A percentile compares a stretch with the other conserved stretches of the same genome.
Conservation (phyloP, 1,139 yeast species). For the Zygosaccharomyces pseudobailii region DNA sequence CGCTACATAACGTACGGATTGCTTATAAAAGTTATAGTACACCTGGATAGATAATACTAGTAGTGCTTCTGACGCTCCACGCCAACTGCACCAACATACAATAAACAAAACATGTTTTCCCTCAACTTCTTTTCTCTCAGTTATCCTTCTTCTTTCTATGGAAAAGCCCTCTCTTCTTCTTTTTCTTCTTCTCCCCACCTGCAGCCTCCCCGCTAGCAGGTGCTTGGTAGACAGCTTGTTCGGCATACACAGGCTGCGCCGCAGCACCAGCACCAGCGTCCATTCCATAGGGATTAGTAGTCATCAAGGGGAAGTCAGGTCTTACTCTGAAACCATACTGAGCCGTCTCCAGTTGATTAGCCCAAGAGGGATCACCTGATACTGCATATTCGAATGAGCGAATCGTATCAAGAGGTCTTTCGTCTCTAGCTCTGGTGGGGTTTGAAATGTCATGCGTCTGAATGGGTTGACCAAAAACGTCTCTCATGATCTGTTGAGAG, state of each 20-base stretch:
- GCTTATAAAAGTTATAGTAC: not conserved
- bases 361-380: slow-evolving; percentile 74
- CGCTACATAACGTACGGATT: not conserved
- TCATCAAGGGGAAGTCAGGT: slow-evolving; percentile 46
- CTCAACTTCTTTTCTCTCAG: not conserved
- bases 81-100: not conserved
- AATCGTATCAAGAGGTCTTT: slow-evolving; percentile 93
- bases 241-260: slow-evolving; percentile 35
- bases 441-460: slow-evolving; percentile 76
- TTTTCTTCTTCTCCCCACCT: slow-evolving; percentile 44
- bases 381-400: slow-evolving; percentile 88
- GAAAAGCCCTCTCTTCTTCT: slow-evolving; percentile 70
- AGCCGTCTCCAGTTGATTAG: slow-evolving; percentile 74
- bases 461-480: slow-evolving; percentile 80
- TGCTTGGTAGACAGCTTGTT: slow-evolving; percentile 65
- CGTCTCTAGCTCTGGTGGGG: slow-evolving; percentile 88
- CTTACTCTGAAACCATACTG: slow-evolving; percentile 75
- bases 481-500: slow-evolving; percentile 45
- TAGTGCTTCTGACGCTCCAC: slow-evolving; percentile 1
- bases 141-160: slow-evolving; percentile 55
- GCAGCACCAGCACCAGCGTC: slow-evolving; percentile 19
- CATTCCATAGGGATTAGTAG: slow-evolving; percentile 36
- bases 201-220: slow-evolving; percentile 46
- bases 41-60: not conserved
- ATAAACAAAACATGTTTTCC: not conserved